Evolutionary conservation across 345 rosid genomes (phyloP).

Genomic region (Angophora floribunda): DNA sequence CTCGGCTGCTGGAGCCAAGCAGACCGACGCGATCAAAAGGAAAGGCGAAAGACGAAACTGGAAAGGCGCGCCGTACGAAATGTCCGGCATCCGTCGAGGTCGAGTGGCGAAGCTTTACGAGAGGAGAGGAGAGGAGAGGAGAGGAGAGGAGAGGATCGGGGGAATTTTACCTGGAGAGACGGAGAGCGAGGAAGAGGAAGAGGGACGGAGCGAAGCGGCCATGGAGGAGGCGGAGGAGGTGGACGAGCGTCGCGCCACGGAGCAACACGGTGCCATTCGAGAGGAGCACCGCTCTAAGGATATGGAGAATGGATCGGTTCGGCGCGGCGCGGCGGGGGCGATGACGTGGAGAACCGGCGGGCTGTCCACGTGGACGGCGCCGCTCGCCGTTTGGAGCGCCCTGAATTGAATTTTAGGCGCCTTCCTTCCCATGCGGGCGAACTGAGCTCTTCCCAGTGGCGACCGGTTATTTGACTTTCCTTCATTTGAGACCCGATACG

Average conservation of each 20-base stretch:
- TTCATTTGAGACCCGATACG: not conserved
- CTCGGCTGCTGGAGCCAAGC: not conserved
- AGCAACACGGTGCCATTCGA: not conserved
- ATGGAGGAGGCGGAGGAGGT: not conserved
- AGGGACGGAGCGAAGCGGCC: not conserved
- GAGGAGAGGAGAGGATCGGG: not conserved
- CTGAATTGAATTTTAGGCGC: not conserved
- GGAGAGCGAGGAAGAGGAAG: not conserved
- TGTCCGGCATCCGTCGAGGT: not conserved
- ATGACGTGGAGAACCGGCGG: not conserved
- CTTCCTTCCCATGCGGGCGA: not conserved
- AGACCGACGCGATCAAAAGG: not conserved
- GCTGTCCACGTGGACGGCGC: not conserved
- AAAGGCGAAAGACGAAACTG: not conserved
- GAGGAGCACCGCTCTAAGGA: not conserved
- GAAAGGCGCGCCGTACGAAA: not conserved
- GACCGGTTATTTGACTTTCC: not conserved
- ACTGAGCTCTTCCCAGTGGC: too few species aligned
- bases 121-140: not conserved
- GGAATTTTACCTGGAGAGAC: not conserved
- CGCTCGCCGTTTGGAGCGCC: not conserved
- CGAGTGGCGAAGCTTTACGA: not conserved
- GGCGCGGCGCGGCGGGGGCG: not conserved
- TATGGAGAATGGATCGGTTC: not conserved
- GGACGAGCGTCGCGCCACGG: not conserved